These are phyloP conservation scores for Myxozyma udenii DNA, from an alignment of 805 yeast genomes.

Conservation along the genomic window DNA sequence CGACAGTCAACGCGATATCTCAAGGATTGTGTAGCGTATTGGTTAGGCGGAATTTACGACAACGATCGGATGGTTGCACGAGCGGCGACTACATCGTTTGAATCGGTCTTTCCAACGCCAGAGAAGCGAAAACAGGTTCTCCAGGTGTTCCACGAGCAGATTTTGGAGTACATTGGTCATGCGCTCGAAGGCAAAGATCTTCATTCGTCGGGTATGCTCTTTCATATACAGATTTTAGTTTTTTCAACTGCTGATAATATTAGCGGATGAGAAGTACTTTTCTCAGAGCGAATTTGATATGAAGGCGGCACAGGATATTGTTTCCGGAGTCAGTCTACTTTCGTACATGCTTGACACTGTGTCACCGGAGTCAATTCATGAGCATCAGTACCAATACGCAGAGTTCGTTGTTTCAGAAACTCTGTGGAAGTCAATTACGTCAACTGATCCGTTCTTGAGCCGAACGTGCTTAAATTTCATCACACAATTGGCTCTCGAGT, in stretches of 20 bases:
- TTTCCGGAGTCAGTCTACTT: constrained; percentile 15
- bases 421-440: constrained; percentile 21
- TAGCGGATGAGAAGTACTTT: constrained; percentile 27
- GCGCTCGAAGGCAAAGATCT: constrained; percentile 39
- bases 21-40: constrained; percentile 66
- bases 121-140: constrained; percentile 57
- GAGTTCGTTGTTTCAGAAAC: constrained; percentile 20
- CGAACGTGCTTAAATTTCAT: constrained; percentile 16
- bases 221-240: too few relatives aligned
- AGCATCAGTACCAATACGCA: constrained; percentile 22
- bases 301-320: constrained; percentile 18
- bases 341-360: constrained; percentile 20
- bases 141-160: constrained; percentile 54
- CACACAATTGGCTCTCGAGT: constrained; percentile 15
- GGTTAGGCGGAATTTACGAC: constrained; percentile 72
- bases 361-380: constrained; percentile 16
- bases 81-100: constrained; percentile 49
- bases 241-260: not conserved
- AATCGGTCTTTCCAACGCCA: constrained; percentile 54
- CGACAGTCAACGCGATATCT: constrained; percentile 63
- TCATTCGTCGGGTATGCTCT: constrained; percentile 11
- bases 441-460: constrained; percentile 17
- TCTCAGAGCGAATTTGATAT: constrained; percentile 16
- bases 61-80: constrained; percentile 59
- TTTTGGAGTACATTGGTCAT: constrained; percentile 54